Evolutionary conservation across 805 yeast genomes (phyloP).

Genomic region (Metschnikowia colocasiae): DNA sequence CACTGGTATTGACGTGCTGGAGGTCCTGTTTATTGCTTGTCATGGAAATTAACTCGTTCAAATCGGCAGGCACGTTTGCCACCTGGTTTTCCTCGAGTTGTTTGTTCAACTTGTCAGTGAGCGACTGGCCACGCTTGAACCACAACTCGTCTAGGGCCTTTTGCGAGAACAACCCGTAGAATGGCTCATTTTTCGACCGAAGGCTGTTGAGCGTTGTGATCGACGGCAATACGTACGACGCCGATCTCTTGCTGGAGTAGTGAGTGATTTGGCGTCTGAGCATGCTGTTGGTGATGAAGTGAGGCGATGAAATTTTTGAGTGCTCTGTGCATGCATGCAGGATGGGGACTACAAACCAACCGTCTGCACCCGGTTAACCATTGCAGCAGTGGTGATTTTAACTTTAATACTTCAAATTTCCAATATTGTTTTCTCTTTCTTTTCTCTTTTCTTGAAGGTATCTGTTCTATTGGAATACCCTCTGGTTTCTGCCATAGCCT

Average conservation of each 20-base stretch:
- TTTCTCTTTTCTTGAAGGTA: too few species aligned
- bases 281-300: slow-evolving; percentile 1
- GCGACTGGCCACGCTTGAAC: slow-evolving; percentile 41
- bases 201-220: slow-evolving; percentile 30
- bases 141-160: slow-evolving; percentile 50
- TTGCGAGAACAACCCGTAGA: slow-evolving; percentile 48
- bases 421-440: too few species aligned
- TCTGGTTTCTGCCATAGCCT: too few species aligned
- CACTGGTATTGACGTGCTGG: slow-evolving; percentile 40
- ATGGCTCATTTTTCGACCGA: slow-evolving; percentile 29
- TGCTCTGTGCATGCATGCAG: slow-evolving; percentile 1
- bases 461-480: too few species aligned
- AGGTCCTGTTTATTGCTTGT: slow-evolving; percentile 46
- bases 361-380: neutral
- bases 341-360: neutral
- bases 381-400: too few species aligned
- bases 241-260: slow-evolving; percentile 13
- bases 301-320: slow-evolving; percentile 1
- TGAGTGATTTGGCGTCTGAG: slow-evolving; percentile 5
- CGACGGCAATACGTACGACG: slow-evolving; percentile 35
- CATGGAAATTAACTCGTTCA: slow-evolving; percentile 34
- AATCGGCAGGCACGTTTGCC: slow-evolving; percentile 25
- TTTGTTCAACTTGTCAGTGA: slow-evolving; percentile 40
- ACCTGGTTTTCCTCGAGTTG: slow-evolving; percentile 28
- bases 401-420: too few species aligned